Evolutionary conservation across 1,284 basidiomycete species (phyloP), one percentile per base, ranked within the genome.

Genomic region (Moesziomyces antarcticus): DNA sequence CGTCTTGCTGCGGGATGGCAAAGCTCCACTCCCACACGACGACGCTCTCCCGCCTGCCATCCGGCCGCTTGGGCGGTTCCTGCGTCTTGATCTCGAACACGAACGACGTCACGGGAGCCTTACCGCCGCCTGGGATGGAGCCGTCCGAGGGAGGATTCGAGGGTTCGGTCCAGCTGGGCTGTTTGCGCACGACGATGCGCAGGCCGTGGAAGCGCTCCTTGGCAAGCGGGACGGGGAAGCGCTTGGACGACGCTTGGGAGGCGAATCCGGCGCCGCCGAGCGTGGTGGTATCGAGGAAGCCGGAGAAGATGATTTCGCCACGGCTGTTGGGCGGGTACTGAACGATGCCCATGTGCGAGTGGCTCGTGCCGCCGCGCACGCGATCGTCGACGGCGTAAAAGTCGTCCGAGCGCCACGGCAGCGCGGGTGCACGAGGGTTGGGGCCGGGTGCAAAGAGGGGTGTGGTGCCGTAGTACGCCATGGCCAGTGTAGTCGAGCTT

Each of bases 181-280:
- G 42, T 27, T 65, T 62, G 33, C 73, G 68, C 33, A 71, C 59
- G 24, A 67, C 59, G n/a, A 79, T 40, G 16, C 69, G 56, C 3
- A 79, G 58, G 5, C 77, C 77, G 0, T 24, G 25, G 43, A 49
- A 77, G 18, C 51, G 33, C 11, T 69, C 46, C 45, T 59, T 65
- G 40, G 13, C 44, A 18, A 80, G 62, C 16, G 45, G 44, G 40
- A 64, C 56, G 21, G 73, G 77, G 22, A 75, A 64, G 3, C 52
- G 20, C 9, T 49, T 49, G n/a, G 78, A 65, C 50, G 85, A 84
- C 0, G 83, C 77, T 64, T 87, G 87, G 6, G 86, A 87, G 0
- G 87, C 86, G 63, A 88, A 88, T 0, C 87, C 87, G 10, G 87
- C 87, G 8, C 86, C 87, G 8, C 86, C 87, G 22, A 88, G 85